Evolutionary conservation across 805 yeast genomes (phyloP).

Genomic region (Yamadazyma endophytica): DNA sequence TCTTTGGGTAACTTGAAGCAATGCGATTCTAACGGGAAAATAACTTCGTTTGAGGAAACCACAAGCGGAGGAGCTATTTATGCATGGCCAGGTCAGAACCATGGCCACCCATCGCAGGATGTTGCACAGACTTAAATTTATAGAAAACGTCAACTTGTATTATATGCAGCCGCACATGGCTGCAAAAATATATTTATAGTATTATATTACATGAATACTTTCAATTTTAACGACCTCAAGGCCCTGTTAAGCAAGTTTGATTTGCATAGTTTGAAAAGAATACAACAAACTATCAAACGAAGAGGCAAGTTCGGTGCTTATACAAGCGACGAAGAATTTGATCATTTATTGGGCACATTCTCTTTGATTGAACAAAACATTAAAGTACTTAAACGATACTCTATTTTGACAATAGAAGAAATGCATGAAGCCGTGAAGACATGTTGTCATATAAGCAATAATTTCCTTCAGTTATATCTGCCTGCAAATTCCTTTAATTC

Average conservation of each 20-base stretch:
- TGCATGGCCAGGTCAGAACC: slow-evolving; percentile 69
- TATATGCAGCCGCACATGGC: slow-evolving; percentile 3
- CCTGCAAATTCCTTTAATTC: slow-evolving; percentile 15
- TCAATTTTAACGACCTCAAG: slow-evolving; percentile 2
- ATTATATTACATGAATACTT: not conserved
- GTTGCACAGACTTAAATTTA: slow-evolving; percentile 2
- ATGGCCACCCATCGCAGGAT: slow-evolving; percentile 49
- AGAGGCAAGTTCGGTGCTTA: slow-evolving; percentile 19
- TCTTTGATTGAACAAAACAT: slow-evolving; percentile 14
- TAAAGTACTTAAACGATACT: slow-evolving; percentile 13
- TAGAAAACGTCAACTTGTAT: not conserved
- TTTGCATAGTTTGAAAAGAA: slow-evolving; percentile 22
- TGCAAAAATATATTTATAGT: slow-evolving; percentile 6
- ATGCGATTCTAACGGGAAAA: slow-evolving; percentile 10
- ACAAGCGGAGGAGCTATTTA: slow-evolving; percentile 34
- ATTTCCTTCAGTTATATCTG: slow-evolving; percentile 11
- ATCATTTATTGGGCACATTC: slow-evolving; percentile 17
- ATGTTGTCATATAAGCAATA: slow-evolving; percentile 1
- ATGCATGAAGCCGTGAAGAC: not conserved
- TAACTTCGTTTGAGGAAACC: slow-evolving; percentile 17
- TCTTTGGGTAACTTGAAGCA: slow-evolving; percentile 12
- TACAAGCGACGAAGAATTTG: slow-evolving; percentile 38
- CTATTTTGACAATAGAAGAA: slow-evolving; percentile 3
- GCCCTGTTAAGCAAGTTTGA: slow-evolving; percentile 10
- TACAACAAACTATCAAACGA: slow-evolving; percentile 31